Evolutionary conservation across 495 filamentous ascomycete species (phyloP), one percentile per base, ranked within the genome.

Genomic region (Polyplosphaeria fusca): DNA sequence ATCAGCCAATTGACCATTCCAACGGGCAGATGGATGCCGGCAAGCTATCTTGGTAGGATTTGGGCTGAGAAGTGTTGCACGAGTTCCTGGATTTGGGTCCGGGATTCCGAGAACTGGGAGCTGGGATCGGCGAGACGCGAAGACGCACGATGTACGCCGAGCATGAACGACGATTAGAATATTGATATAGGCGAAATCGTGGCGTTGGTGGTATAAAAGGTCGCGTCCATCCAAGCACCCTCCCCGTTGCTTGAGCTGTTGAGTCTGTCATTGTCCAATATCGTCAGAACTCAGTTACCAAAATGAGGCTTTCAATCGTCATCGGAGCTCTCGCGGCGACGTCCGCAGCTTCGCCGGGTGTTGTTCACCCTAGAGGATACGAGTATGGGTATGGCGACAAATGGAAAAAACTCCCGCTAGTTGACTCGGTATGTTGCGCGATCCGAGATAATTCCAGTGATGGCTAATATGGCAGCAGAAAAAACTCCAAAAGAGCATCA

Each of bases 401-500:
- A 45, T 51, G 55, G 24, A 40, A 52, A 23, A 9, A 52, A n/a
- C 23, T 32, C 20, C 55, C 55, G 24, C 39, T 59, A 3, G 55
- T 59, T 0, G 27, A 47, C 40, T 45, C 47, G 19, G 55, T 59
- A 39, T 41, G 53, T 38, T 20, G 9, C 18, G 11, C 19, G 3
- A 2, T 51, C 28, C n/a, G 5, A 3, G 16, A 19, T 32, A 28
- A 11, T 18, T 3, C 11, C 3, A 20, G 19, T 51, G 28, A 11
- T 38, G 27, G 23, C 47, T 51, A 19, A 51, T 24, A 55, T 24
- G 2, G 2, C 13, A 4, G 13, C 23, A 60, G 61, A 66, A 77
- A 43, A 71, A 72, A 57, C 66, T 80, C 12, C 73, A 76, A 54
- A 65, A 68, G 30, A 61, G 77, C 20, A 68, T 75, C 44, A 58